Evolutionary conservation across 139 green algal genomes (phyloP).

Genomic region (Volvox reticuliferus): DNA sequence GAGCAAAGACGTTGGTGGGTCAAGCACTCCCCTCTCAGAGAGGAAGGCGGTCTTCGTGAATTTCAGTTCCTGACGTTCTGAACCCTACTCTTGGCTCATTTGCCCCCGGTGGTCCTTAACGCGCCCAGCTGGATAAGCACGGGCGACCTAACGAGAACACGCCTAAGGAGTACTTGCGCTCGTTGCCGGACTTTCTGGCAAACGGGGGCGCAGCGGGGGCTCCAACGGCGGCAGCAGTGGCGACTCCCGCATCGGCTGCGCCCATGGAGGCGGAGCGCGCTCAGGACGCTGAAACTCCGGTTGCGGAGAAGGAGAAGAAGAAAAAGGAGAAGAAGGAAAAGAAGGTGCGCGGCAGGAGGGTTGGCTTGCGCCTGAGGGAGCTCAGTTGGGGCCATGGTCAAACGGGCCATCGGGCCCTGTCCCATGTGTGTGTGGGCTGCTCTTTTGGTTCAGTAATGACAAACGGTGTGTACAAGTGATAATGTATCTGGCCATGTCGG

Average conservation of each 20-base stretch:
- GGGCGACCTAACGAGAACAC: conserved; percentile 96
- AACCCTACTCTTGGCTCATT: no score
- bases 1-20: no score
- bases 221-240: not conserved
- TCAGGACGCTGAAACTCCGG: conserved; percentile 22
- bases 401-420: no score
- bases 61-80: no score
- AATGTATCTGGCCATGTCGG: no score
- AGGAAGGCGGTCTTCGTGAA: no score
- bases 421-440: no score
- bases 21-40: no score
- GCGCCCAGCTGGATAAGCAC: conserved; percentile 91
- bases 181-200: conserved; percentile 71
- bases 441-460: no score
- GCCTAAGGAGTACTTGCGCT: conserved; percentile 91
- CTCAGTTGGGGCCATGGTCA: no score
- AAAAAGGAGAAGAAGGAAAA: conserved; percentile 63
- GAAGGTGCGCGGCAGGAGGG: conserved; percentile 32
- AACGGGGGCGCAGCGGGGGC: conserved; percentile 41
- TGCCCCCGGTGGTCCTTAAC: not conserved
- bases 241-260: conserved; percentile 25
- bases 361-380: no score
- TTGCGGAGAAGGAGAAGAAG: conserved; percentile 74
- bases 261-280: not conserved
- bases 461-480: no score